These are phyloP conservation scores for Aspergillus conjunctus DNA, from an alignment of 495 filamentous ascomycete genomes.

Conservation along the genomic window DNA sequence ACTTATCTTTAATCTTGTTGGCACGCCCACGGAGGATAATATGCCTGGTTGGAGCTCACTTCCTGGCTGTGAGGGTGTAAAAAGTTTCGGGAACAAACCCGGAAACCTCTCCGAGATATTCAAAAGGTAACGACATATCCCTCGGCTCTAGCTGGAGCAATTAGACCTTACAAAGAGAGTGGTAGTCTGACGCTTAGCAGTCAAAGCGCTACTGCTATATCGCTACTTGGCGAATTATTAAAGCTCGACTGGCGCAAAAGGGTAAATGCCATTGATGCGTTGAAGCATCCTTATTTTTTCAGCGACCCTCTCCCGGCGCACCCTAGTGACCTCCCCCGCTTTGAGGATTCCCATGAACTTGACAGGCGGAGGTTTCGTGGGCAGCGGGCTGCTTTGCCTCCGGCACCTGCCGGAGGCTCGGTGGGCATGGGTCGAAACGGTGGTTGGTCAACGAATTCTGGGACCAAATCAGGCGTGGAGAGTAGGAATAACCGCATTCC, in stretches of 20 bases:
- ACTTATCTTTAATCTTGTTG: constrained; percentile 91
- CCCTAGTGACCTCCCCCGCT: constrained; percentile 80
- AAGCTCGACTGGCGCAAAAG: constrained; percentile 85
- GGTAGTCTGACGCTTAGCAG: constrained; percentile 26
- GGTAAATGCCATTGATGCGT: constrained; percentile 91
- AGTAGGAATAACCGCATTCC: constrained; percentile 40
- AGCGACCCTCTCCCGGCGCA: constrained; percentile 74
- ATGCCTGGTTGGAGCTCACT: constrained; percentile 91
- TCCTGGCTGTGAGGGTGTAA: constrained; percentile 77
- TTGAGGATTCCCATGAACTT: constrained; percentile 93
- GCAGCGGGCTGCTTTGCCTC: constrained; percentile 75
- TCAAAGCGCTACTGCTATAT: constrained; percentile 65
- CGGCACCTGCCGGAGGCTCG: constrained; percentile 85
- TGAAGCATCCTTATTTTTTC: constrained; percentile 90
- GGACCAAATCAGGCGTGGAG: constrained; percentile 32
- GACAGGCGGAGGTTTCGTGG: constrained; percentile 87
- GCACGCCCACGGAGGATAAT: constrained; percentile 82
- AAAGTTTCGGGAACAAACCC: constrained; percentile 60
- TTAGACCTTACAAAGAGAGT: neutral
- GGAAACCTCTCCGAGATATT: constrained; percentile 73
- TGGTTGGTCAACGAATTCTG: constrained; percentile 51
- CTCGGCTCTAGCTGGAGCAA: neutral
- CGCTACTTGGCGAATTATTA: constrained; percentile 78
- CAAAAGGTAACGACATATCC: constrained; percentile 54
- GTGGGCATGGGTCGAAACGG: constrained; percentile 75